phyloP scores from a whole-genome alignment of 345 rosid genomes.

The Populus nigra region DNA sequence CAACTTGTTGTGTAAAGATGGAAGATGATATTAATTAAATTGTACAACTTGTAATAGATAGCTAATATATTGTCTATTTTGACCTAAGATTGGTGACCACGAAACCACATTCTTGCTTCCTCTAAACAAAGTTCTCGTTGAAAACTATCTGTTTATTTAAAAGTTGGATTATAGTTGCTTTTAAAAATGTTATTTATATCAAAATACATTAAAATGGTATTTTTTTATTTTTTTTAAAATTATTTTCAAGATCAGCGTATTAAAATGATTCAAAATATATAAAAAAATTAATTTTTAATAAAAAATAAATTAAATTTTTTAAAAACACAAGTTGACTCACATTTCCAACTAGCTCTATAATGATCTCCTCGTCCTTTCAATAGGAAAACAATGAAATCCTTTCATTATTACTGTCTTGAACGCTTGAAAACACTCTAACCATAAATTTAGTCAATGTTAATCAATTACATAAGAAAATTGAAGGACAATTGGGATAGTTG shows the following conservation, averaged over 20 bases:
- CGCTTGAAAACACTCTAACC: background rate
- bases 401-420: no score
- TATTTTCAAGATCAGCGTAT: no score
- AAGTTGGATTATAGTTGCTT: rapidly evolving
- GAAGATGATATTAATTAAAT: background rate
- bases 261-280: no score
- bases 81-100: background rate
- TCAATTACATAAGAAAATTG: background rate
- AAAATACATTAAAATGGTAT: no score
- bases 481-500: background rate
- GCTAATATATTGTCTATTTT: background rate
- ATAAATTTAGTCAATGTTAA: background rate
- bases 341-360: no score
- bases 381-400: no score
- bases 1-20: background rate
- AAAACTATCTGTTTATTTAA: rapidly evolving
- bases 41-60: background rate
- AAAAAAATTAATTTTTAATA: rapidly evolving
- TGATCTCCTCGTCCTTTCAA: background rate
- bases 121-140: background rate
- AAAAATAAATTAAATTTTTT: no score
- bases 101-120: background rate
- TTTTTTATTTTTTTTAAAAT: no score
- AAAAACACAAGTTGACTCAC: no score
- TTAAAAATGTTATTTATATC: no score